Base-by-base conservation (phyloP, 768 basidiomycete genomes). In the Lactifluus echinatus region DNA sequence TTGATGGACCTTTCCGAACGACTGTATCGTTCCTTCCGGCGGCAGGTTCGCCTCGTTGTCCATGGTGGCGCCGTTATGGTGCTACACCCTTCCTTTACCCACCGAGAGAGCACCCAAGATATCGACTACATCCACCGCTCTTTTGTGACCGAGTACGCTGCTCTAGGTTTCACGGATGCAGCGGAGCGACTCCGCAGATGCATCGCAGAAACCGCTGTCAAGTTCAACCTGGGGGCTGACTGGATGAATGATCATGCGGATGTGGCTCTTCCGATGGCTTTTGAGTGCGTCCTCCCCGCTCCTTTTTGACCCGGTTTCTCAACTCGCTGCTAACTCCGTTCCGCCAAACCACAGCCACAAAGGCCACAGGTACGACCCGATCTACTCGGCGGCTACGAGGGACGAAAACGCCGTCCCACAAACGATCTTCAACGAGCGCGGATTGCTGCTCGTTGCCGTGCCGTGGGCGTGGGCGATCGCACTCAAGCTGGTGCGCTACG, bases 171-270 rank as follows among this genome's bases (percentile, higher is more conserved):
- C 1, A 54, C 60, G 8, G 80, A 85, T 53, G 82, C 84, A 2
- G 75, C 73, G 14, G 73, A 74, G 3, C 74, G 80, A n/a, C 71
- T 88, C 28, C 74, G 75, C 61, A 68, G 67, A 12, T 86, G 85
- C 65, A 83, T 86, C 46, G 60, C 70, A 10, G 72, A 73, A 31
- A 86, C 84, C 2, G 84, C 85, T 47, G 62, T 17, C 66, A 68
- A 7, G 76, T 82, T 63, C 65, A 63, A 66, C 3, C 74, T 78
- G 48, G 85, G 86, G 23, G 70, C 72, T 53, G 85, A 87, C 66
- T 88, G 86, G 86, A 85, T 88, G 85, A 87, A 87, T 55, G 78
- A 81, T 4, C 82, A 85, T 61, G 82, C 86, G 0, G 86, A 88
- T 60, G 74, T 85, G 14, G 83, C 85, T 2, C 72, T 88, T 47